Evolutionary conservation across 2,329 filamentous ascomycete species (phyloP).

Genomic region (Cladobotryum protrusum): DNA sequence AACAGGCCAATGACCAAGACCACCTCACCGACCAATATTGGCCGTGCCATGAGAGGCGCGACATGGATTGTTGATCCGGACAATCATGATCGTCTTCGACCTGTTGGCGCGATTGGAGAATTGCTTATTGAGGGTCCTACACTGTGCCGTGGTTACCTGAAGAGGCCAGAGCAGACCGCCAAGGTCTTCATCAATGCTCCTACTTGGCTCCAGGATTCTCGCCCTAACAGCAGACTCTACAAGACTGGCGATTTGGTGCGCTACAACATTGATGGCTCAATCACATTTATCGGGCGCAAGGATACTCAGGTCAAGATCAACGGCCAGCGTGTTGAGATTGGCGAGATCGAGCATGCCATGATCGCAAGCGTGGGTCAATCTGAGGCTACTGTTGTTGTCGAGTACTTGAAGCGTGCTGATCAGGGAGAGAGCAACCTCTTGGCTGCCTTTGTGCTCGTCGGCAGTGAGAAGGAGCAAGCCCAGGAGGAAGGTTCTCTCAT

Average conservation of each 20-base stretch:
- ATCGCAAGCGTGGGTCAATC: constrained; percentile 22
- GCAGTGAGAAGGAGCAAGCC: not conserved
- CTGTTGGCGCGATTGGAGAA: constrained; percentile 25
- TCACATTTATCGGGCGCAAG: constrained; percentile 45
- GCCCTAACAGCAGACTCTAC: constrained; percentile 24
- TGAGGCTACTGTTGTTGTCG: not conserved
- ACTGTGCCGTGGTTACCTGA: constrained; percentile 43
- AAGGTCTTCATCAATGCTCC: constrained; percentile 29
- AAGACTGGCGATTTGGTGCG: constrained; percentile 42
- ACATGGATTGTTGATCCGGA: constrained; percentile 23
- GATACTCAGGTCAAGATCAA: constrained; percentile 53
- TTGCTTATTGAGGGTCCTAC: constrained; percentile 33
- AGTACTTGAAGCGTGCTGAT: not conserved
- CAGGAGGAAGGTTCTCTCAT: not conserved
- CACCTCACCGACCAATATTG: too few species aligned
- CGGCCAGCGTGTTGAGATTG: constrained; percentile 48
- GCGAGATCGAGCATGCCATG: constrained; percentile 20
- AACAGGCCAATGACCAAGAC: too few species aligned
- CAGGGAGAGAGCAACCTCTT: not conserved
- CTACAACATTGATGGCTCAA: constrained; percentile 33
- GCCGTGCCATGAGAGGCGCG: too few species aligned
- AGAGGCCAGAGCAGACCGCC: constrained; percentile 37
- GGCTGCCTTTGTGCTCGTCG: not conserved
- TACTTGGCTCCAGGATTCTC: not conserved
- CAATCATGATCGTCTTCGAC: constrained; percentile 12